Evolutionary conservation across 345 rosid species (phyloP), one percentile per base, ranked within the genome.

Genomic region (Salix koriyanagi): DNA sequence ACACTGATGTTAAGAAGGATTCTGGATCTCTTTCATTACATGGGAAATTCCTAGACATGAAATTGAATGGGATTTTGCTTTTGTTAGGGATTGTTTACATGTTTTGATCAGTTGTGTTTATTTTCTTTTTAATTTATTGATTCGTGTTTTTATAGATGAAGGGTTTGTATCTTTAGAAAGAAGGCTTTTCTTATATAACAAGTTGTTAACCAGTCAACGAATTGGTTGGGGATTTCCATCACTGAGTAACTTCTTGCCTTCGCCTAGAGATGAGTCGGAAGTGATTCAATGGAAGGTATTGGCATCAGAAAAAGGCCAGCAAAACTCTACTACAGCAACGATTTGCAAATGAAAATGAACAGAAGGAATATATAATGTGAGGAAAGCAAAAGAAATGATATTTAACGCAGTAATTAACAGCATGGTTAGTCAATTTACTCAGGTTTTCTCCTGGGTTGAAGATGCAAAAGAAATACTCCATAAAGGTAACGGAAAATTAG

Each of bases 11-110:
- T 18, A 70, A 50, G 34, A 76, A 68, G 50, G 62, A 74, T 18
- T 82, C 90, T 1, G 80, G 84, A 1, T 76, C 91, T 11, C 15
- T 71, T 77, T 70, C 86, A 65, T 72, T 88, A 2, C 23, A 71
- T 69, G 50, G 41, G 42, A 79, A 64, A 18, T 61, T 25, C 25
- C 14, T 65, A 13, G 19, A 28, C 12, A 11, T 36, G 30, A 85
- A 73, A 76, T 65, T 67, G 1, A 70, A 75, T 70, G 80, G 80
- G 18, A 21, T 90, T 71, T 65, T 81, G 58, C 39, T 86, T 54
- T 71, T 80, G 8, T 6, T 86, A 19, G 87, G 78, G 36, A 4
- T 82, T 4, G n/a, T 81, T 70, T 71, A 76, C 79, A 18, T 81
- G 50, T 23, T 82, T 70, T 79, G 60, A 65, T 72, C 23, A 32